Evolutionary conservation across 1,139 yeast genomes (phyloP), one percentile per base, ranked within the genome.

Genomic region (Zygosaccharomyces pseudobailii): DNA sequence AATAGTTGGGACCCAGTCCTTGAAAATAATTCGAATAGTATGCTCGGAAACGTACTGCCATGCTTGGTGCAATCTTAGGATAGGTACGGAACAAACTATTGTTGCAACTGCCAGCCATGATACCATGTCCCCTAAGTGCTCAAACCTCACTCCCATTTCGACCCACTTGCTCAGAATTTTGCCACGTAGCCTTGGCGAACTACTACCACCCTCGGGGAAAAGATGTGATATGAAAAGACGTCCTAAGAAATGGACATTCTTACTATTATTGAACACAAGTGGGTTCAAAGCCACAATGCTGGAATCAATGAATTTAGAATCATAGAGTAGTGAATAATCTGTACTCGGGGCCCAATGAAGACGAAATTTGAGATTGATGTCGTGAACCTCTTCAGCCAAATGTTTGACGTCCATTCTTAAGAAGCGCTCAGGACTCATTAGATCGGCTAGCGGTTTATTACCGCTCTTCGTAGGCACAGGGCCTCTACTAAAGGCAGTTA

Each of bases 91-190:
- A 58, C 96, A 83, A 3, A 90, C 75, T 2, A 86, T 76, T 1
- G 94, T 82, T 1, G 96, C 89, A 55, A 90, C 83, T 1, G 96
- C 96, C 32, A 88, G 70, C 97, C 97, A 92, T 27, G 95, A 84
- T 0, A 90, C 90, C 92, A 89, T 87, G 62, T 92, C 95, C 43
- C 98, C 98, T 24, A 79, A 71, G 53, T 79, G 80, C 61, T 88
- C 95, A 52, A 90, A 76, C 31, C 75, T 70, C 54, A 87, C 80
- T 4, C 97, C 97, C 41, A 90, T 72, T 53, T 83, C 82, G 43
- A 90, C 86, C 98, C 97, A 92, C 63, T 82, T 85, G 46, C 82
- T 81, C 39, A 90, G 66, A 9, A 89, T 62, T 39, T 78, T 69
- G 0, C 96, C 95, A 50, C 92, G 78, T 42, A 71, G 68, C 36